phyloP scores from a whole-genome alignment of 371 early-diverging fungal genomes.

The Syncephalastrum sp. region DNA sequence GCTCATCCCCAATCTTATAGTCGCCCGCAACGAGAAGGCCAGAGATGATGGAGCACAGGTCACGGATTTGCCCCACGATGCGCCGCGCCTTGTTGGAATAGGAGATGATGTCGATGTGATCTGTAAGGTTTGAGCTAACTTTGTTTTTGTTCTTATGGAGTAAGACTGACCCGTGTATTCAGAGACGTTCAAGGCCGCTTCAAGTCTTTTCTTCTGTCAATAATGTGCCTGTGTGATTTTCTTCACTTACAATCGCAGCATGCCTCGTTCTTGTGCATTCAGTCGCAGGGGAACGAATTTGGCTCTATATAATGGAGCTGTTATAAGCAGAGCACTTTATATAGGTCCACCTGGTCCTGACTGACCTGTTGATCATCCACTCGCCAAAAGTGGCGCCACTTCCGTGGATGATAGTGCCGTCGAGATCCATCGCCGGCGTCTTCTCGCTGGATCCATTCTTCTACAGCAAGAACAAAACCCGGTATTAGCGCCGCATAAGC shows the following conservation, averaged over 20 bases:
- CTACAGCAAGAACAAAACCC: no score
- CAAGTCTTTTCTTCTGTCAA: constrained; percentile 48
- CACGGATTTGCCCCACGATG: constrained; percentile 91
- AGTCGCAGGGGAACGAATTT: constrained; percentile 93
- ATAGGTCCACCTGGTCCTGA: neutral
- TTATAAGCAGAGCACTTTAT: no score
- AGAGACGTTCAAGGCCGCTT: constrained; percentile 90
- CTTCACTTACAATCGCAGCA: constrained; percentile 66
- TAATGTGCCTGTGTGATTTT: neutral
- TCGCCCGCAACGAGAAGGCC: constrained; percentile 85
- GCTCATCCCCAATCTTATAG: constrained; percentile 79
- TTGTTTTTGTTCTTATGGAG: neutral
- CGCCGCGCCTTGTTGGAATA: constrained; percentile 84
- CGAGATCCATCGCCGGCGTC: constrained; percentile 30
- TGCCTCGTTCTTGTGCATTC: constrained; percentile 83
- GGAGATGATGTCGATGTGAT: constrained; percentile 89
- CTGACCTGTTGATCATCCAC: constrained; percentile 69
- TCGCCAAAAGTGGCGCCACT: constrained; percentile 61
- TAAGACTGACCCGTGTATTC: constrained; percentile 49
- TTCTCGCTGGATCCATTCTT: neutral
- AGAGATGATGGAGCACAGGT: constrained; percentile 89
- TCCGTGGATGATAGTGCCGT: constrained; percentile 45
- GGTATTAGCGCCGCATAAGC: no score
- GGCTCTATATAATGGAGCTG: constrained; percentile 39
- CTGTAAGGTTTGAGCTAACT: constrained; percentile 29